A percentile compares a stretch with the other conserved stretches of the same genome.
phyloP scores from a whole-genome alignment of 176 grass and related monocot species.

The Raddia guianensis region DNA sequence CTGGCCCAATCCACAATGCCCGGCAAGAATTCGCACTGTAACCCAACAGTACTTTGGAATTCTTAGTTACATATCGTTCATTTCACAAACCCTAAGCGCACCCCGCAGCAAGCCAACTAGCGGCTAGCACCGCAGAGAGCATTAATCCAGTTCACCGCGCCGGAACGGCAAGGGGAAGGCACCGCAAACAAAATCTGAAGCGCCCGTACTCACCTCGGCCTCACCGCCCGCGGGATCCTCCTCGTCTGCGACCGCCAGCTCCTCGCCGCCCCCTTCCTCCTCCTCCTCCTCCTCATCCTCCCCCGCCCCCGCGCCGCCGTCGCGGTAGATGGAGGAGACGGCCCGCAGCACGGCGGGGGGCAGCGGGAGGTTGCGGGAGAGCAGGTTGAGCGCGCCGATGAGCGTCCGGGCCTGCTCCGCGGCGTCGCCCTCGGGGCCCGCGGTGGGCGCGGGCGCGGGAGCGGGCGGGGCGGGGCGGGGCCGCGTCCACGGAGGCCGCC shows the following conservation, averaged over 20 bases:
- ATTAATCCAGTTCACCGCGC: slow-evolving; percentile 1
- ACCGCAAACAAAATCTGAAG: background rate
- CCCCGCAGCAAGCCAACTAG: too few relatives aligned
- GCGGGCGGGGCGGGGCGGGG: background rate
- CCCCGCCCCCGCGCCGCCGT: slow-evolving; percentile 3
- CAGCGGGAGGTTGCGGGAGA: slow-evolving; percentile 95
- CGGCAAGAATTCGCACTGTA: background rate
- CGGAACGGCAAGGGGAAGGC: background rate
- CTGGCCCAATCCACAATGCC: slow-evolving; percentile 15
- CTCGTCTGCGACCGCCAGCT: background rate
- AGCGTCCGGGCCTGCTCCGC: slow-evolving; percentile 80
- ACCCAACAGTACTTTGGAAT: background rate
- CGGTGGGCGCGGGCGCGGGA: background rate
- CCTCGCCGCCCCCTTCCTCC: slow-evolving; percentile 14
- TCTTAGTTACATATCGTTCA: slow-evolving; percentile 26
- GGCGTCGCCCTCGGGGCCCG: slow-evolving; percentile 41
- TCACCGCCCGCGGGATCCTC: slow-evolving; percentile 10
- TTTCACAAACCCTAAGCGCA: slow-evolving; percentile 9
- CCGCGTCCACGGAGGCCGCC: slow-evolving; percentile 46
- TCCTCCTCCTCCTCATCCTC: background rate
- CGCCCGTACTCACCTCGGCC: slow-evolving; percentile 15
- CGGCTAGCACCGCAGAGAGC: background rate
- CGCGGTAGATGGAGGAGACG: slow-evolving; percentile 82
- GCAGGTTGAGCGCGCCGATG: slow-evolving; percentile 88
- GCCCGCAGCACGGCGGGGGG: slow-evolving; percentile 74